A percentile compares a stretch with the other conserved stretches of the same genome.
These are phyloP conservation scores for Hypoxylon sp. DNA, from an alignment of 2,329 filamentous ascomycete genomes.

Conservation along the genomic window DNA sequence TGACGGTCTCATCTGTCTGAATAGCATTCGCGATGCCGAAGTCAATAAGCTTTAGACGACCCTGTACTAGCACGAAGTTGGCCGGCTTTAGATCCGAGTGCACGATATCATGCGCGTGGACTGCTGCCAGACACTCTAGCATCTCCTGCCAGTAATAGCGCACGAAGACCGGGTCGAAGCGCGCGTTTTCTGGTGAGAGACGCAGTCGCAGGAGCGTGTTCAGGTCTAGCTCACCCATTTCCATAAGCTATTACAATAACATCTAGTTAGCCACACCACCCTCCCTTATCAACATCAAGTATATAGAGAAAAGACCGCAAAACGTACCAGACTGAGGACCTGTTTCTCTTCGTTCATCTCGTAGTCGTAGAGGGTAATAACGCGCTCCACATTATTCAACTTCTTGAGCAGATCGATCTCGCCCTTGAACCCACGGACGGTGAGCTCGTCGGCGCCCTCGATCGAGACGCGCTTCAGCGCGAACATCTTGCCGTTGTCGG, in stretches of 20 bases:
- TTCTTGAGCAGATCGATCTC: conserved; percentile 93
- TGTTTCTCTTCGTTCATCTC: conserved; percentile 95
- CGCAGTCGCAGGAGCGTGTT: conserved; percentile 85
- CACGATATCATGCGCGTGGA: conserved; percentile 92
- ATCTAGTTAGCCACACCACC: conserved; percentile 39
- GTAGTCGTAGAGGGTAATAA: conserved; percentile 91
- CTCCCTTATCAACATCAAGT: background rate
- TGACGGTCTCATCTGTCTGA: conserved; percentile 94
- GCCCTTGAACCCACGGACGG: conserved; percentile 89
- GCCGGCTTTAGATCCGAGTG: conserved; percentile 97
- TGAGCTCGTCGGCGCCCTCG: conserved; percentile 87
- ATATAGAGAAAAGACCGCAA: background rate
- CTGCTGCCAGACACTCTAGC: conserved; percentile 92
- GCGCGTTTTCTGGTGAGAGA: conserved; percentile 78
- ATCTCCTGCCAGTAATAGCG: conserved; percentile 99
- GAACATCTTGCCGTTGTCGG: conserved; percentile 96
- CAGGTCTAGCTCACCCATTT: conserved; percentile 94
- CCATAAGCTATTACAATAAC: conserved; percentile 79
- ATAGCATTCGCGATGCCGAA: conserved; percentile 99
- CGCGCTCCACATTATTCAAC: conserved; percentile 86
- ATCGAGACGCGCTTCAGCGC: conserved; percentile 93
- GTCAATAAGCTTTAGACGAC: conserved; percentile 94
- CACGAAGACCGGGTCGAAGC: conserved; percentile 89
- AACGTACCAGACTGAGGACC: conserved; percentile 83
- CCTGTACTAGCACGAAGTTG: conserved; percentile 94